Evolutionary conservation across 2,329 filamentous ascomycete species (phyloP).

Genomic region (Sporothrix globosa): DNA sequence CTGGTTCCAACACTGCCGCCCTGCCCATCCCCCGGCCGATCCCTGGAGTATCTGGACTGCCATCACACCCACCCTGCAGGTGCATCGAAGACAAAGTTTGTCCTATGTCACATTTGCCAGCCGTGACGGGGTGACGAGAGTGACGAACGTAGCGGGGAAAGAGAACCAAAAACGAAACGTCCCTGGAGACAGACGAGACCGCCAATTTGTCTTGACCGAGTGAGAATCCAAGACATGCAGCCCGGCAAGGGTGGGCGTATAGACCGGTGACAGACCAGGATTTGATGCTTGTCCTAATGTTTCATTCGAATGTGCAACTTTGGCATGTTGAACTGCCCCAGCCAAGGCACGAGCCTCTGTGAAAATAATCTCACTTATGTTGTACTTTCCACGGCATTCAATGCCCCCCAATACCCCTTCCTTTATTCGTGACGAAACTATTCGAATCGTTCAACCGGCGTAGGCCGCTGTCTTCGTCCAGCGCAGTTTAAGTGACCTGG

Average conservation of each 20-base stretch:
- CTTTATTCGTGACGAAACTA: background rate
- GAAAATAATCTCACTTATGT: too few species aligned
- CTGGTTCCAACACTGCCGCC: constrained; percentile 3
- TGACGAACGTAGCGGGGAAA: background rate
- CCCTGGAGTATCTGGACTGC: background rate
- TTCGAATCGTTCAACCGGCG: background rate
- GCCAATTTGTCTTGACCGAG: constrained; percentile 3
- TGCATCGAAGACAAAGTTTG: background rate
- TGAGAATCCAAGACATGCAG: constrained; percentile 4
- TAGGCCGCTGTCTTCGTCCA: background rate
- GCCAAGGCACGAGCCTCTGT: background rate
- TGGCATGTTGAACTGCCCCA: background rate
- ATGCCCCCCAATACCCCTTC: background rate
- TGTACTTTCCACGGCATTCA: background rate
- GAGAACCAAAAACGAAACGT: background rate
- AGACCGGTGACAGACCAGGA: constrained; percentile 11
- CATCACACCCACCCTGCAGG: constrained; percentile 13
- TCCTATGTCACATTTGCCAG: constrained; percentile 2
- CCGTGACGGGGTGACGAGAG: background rate
- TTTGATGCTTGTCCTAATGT: background rate
- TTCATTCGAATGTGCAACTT: constrained; percentile 14
- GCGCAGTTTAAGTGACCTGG: constrained; percentile 19
- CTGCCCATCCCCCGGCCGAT: constrained; percentile 8
- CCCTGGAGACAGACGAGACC: background rate
- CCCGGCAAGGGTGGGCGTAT: background rate